Conservation (phyloP, 371 early-diverging fungal species). For the Haplosporangium sp. region DNA sequence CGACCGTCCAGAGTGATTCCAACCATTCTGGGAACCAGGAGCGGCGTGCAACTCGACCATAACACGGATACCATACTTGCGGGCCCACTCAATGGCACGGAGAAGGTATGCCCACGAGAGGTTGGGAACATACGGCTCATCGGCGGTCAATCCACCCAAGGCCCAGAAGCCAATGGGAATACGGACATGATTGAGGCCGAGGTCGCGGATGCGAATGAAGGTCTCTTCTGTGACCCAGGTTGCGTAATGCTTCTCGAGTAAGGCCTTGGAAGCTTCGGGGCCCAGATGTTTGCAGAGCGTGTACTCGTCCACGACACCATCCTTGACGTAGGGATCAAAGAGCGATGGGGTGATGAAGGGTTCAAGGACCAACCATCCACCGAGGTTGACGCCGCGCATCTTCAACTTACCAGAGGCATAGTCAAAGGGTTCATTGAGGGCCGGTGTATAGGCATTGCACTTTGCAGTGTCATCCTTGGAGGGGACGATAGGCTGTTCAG, state of each 20-base stretch:
- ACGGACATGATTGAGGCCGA: slow-evolving; percentile 63
- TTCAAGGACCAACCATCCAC: slow-evolving; percentile 74
- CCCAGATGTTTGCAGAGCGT: slow-evolving; percentile 56
- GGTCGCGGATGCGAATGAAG: slow-evolving; percentile 49
- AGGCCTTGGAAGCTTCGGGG: slow-evolving; percentile 42
- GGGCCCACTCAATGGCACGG: slow-evolving; percentile 62
- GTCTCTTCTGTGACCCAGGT: slow-evolving; percentile 62
- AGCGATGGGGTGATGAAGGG: slow-evolving; percentile 59
- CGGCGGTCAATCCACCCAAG: slow-evolving; percentile 53
- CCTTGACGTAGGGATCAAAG: slow-evolving; percentile 43
- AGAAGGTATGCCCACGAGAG: slow-evolving; percentile 58
- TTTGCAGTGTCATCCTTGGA: slow-evolving; percentile 25
- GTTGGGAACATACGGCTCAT: slow-evolving; percentile 58
- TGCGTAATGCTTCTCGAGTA: slow-evolving; percentile 57
- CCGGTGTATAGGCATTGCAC: slow-evolving; percentile 32
- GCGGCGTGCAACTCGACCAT: slow-evolving; percentile 70
- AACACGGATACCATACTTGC: slow-evolving; percentile 63
- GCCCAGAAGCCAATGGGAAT: slow-evolving; percentile 65
- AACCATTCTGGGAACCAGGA: slow-evolving; percentile 71
- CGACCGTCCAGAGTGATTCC: slow-evolving; percentile 58
- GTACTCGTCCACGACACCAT: slow-evolving; percentile 61
- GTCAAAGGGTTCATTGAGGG: slow-evolving; percentile 46
- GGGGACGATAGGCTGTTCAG: slow-evolving; percentile 2
- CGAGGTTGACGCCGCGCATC: slow-evolving; percentile 72
- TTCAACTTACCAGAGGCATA: slow-evolving; percentile 33